Evolutionary conservation across 164 flowering plant species (phyloP).

Genomic region (Hamamelis virginiana): DNA sequence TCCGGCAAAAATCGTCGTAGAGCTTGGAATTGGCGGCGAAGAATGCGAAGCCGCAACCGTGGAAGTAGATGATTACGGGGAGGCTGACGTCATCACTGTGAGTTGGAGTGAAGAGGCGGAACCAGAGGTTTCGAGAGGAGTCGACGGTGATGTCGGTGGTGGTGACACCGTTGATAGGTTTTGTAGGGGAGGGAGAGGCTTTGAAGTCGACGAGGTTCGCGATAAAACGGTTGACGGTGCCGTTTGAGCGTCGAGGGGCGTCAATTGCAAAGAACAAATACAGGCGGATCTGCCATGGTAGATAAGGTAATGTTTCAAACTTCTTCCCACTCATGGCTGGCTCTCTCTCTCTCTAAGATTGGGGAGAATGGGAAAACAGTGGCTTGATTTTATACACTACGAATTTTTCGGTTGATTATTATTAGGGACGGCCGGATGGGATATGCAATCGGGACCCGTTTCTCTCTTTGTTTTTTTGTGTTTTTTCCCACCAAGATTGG

Average conservation of each 20-base stretch:
- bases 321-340: no score
- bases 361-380: no score
- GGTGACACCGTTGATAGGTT: background rate
- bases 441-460: no score
- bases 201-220: background rate
- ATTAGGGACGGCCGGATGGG: no score
- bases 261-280: slow-evolving; percentile 1
- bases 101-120: slow-evolving; percentile 15
- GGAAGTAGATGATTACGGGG: background rate
- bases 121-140: slow-evolving; percentile 12
- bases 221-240: background rate
- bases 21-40: background rate
- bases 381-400: no score
- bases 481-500: no score
- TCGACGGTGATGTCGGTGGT: slow-evolving; percentile 14
- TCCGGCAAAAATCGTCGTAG: background rate
- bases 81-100: no score
- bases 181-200: background rate
- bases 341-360: no score
- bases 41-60: background rate
- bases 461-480: no score
- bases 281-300: no score
- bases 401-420: no score
- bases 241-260: background rate
- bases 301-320: no score